Base-by-base conservation (phyloP, 2,329 filamentous ascomycete species). In the Atkinsonella hypoxylon region DNA sequence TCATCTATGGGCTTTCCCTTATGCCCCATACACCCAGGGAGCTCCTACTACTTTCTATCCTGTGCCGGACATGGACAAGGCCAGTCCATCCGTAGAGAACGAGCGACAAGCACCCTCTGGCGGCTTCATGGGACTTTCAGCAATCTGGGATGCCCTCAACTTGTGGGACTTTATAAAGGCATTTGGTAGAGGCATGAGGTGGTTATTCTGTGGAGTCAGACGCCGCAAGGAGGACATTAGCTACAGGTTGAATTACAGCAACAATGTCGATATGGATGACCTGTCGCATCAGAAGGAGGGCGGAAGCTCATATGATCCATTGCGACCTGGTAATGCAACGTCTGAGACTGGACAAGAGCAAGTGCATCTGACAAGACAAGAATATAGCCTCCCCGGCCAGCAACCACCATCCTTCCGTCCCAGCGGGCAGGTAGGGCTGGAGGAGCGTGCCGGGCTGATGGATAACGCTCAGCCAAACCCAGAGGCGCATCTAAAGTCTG, bases 101-200 rank as follows among this genome's bases (percentile, higher is more conserved):
- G 60, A 68, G 34, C 64, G 69, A 46, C 64, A 62, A 2, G 62
- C 68, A 2, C 86, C 87, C 44, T 68, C 76, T 51, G 84, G 85
- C 12, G 85, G 86, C 2, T 75, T 77, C 44, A 62, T 82, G 40
- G 85, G 85, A 3, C 55, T 82, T 46, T 74, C 74, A 55, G 88
- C 87, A 4, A 64, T 91, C 7, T 63, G 74, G 1, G 83, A 91
- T 59, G 82, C 87, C 1, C 75, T 89, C 62, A 93, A 93, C 59
- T 76, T 85, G 0, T 88, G 87, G 82, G 89, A 95, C 64, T 77
- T 94, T 41, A 68, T 88, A 61, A 94, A 90, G 67, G 86, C 86
- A 0, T 81, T 86, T 54, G 85, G 83, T 9, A 78, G 89, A 47
- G 85, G 86, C 20, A 78, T 88, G 58, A 78, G 85, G 58, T 95